Percentiles rank a stretch among this genome's conserved stretches.
These are phyloP conservation scores for Fraxinus floribunda DNA, from an alignment of 305 asterid species.

Conservation along the genomic window DNA sequence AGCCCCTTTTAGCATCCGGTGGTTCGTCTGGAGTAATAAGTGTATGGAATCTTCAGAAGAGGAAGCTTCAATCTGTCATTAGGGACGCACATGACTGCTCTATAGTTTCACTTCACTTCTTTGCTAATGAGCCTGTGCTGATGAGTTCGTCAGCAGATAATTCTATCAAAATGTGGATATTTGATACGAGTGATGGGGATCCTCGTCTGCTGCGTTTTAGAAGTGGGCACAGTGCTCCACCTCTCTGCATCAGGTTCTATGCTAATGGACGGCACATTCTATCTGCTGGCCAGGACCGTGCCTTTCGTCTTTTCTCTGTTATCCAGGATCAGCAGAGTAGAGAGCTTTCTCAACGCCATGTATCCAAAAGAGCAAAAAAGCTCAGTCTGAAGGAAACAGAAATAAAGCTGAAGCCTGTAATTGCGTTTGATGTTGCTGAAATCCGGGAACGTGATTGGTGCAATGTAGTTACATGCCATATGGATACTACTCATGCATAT, in stretches of 20 bases:
- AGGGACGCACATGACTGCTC: constrained; percentile 84
- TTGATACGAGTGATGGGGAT: constrained; percentile 83
- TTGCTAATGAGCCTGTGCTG: constrained; percentile 84
- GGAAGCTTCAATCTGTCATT: constrained; percentile 73
- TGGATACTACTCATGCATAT: constrained; percentile 73
- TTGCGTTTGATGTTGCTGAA: constrained; percentile 91
- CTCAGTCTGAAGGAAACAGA: constrained; percentile 71
- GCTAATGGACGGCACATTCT: constrained; percentile 89
- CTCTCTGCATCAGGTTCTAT: constrained; percentile 78
- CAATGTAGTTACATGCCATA: constrained; percentile 94
- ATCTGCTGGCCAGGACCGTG: constrained; percentile 96
- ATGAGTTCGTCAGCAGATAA: constrained; percentile 90
- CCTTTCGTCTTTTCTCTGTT: constrained; percentile 85
- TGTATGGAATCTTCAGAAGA: constrained; percentile 96
- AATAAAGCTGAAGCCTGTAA: constrained; percentile 82
- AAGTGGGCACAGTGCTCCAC: constrained; percentile 98
- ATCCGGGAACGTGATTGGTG: constrained; percentile 97
- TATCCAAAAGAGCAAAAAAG: constrained; percentile 77
- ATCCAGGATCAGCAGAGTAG: constrained; percentile 94
- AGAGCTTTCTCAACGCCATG: constrained; percentile 91
- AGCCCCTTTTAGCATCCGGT: constrained; percentile 92
- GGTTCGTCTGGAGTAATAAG: constrained; percentile 91
- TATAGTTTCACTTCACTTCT: constrained; percentile 81
- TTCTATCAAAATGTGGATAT: constrained; percentile 92
- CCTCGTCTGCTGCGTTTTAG: constrained; percentile 85